A percentile compares a stretch with the other conserved stretches of the same genome.
These are phyloP conservation scores for Corynascus novoguineensis DNA, from an alignment of 495 filamentous ascomycete genomes.

Conservation along the genomic window DNA sequence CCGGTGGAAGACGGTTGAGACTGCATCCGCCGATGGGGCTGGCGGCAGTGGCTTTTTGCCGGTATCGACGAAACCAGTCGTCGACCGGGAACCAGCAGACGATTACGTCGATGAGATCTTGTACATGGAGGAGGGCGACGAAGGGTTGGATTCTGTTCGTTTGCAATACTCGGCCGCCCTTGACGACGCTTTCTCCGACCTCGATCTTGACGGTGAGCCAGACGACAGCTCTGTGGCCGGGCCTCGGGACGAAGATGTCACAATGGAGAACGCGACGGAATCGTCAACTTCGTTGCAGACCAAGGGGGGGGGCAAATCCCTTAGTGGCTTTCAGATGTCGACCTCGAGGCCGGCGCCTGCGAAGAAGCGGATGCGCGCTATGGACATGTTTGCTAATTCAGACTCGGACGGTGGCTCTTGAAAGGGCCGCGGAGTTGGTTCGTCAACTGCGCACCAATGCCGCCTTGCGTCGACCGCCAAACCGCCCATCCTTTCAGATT, in stretches of 20 bases:
- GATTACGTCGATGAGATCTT: conserved; percentile 30
- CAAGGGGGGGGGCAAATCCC: conserved; percentile 15
- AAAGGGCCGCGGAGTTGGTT: conserved; percentile 10
- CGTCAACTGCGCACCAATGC: background rate
- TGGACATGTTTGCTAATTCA: conserved; percentile 87
- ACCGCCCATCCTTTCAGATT: background rate
- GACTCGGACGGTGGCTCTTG: conserved; percentile 35
- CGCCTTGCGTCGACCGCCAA: background rate
- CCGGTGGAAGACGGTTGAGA: conserved; percentile 69
- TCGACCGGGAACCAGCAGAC: conserved; percentile 12
- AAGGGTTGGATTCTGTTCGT: conserved; percentile 8
- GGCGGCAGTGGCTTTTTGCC: conserved; percentile 34
- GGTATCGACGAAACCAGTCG: conserved; percentile 20
- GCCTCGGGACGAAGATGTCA: conserved; percentile 8
- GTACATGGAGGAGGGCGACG: conserved; percentile 35
- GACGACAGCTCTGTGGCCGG: conserved; percentile 18
- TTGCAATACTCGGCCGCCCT: conserved; percentile 23
- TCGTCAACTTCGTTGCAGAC: conserved; percentile 22
- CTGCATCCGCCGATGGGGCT: conserved; percentile 36
- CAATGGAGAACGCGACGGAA: conserved; percentile 18
- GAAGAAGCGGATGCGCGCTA: conserved; percentile 67
- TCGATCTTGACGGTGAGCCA: conserved; percentile 28
- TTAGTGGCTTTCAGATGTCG: conserved; percentile 27
- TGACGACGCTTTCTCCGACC: conserved; percentile 25
- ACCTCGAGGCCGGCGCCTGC: conserved; percentile 27